Evolutionary conservation across 2,329 filamentous ascomycete genomes (phyloP).

Genomic region (Talaromyces sp.): DNA sequence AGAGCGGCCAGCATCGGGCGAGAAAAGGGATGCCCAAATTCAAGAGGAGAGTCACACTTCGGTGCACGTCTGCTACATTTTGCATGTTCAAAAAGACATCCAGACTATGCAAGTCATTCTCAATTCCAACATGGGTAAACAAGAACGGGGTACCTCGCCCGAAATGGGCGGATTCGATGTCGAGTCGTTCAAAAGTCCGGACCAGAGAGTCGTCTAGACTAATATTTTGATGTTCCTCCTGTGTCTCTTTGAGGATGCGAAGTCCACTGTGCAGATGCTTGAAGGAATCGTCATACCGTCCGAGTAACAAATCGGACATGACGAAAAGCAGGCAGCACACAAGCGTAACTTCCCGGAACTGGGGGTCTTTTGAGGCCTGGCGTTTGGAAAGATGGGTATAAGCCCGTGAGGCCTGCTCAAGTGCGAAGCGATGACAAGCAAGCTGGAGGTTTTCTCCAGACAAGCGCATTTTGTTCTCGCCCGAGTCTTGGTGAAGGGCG

Average conservation of each 20-base stretch:
- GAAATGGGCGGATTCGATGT: slow-evolving; percentile 13
- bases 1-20: slow-evolving; percentile 11
- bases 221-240: background rate
- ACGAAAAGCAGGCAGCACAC: slow-evolving; percentile 7
- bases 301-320: background rate
- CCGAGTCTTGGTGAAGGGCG: slow-evolving; percentile 3
- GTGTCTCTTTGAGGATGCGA: background rate
- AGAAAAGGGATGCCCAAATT: slow-evolving; percentile 12
- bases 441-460: slow-evolving; percentile 2
- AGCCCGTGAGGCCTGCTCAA: slow-evolving; percentile 4
- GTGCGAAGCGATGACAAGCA: slow-evolving; percentile 1
- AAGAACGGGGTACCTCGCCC: slow-evolving; percentile 8
- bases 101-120: background rate
- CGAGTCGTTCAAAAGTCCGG: slow-evolving; percentile 7
- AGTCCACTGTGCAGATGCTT: background rate
- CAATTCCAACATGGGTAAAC: background rate
- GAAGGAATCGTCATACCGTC: background rate
- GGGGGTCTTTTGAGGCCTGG: background rate
- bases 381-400: background rate
- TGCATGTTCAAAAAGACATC: background rate
- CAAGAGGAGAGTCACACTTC: slow-evolving; percentile 6
- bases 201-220: slow-evolving; percentile 6
- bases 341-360: background rate
- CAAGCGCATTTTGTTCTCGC: slow-evolving; percentile 1
- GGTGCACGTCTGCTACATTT: slow-evolving; percentile 4